Conservation (phyloP, 495 filamentous ascomycete genomes). For the Pseudevernia furfuracea region DNA sequence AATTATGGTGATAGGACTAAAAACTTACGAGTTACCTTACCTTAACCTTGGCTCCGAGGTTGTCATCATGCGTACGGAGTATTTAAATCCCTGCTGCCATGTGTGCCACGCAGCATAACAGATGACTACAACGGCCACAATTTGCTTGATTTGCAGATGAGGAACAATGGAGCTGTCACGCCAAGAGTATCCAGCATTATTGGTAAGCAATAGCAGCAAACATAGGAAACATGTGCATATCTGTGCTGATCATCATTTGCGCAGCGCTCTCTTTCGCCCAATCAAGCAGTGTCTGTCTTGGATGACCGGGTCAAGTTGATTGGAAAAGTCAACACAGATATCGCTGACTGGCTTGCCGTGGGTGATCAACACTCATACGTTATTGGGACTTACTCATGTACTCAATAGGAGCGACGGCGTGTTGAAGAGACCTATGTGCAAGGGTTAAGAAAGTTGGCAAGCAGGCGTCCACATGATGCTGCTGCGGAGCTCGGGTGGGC, state of each 20-base stretch:
- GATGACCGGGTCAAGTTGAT: conserved; percentile 85
- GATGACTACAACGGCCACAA: neutral
- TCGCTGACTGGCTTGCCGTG: conserved; percentile 98
- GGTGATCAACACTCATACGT: conserved; percentile 15
- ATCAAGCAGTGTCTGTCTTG: conserved; percentile 74
- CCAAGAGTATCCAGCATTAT: conserved; percentile 89
- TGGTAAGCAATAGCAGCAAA: conserved; percentile 56
- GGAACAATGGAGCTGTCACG: conserved; percentile 68
- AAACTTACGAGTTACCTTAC: too few species aligned
- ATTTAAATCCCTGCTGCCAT: neutral
- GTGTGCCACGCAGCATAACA: neutral
- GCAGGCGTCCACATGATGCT: conserved; percentile 60
- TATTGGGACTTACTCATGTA: conserved; percentile 13
- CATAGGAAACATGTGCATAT: conserved; percentile 1
- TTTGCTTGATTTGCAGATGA: conserved; percentile 2
- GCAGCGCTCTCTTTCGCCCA: conserved; percentile 75
- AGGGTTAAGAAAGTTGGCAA: conserved; percentile 71
- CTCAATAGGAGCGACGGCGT: conserved; percentile 73
- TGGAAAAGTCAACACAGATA: conserved; percentile 76
- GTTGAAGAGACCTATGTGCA: conserved; percentile 87
- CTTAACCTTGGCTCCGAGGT: neutral
- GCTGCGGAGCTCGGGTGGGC: conserved; percentile 77
- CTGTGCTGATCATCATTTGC: conserved; percentile 18
- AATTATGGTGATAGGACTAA: neutral
- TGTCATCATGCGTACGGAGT: neutral